Conservation (phyloP, 129 eudicot species). For the Escallonia herrerae region DNA sequence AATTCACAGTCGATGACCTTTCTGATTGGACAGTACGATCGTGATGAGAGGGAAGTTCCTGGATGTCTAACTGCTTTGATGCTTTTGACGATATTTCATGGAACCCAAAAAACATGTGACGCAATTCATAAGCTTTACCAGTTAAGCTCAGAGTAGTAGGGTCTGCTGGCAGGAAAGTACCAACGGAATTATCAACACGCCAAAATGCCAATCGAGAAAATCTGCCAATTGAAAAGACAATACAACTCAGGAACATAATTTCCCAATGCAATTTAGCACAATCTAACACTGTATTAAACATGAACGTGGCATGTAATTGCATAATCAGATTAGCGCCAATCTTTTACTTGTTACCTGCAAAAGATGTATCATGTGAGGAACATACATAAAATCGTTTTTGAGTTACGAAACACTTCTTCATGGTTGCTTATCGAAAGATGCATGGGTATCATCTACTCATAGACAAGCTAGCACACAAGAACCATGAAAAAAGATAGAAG, state of each 20-base stretch:
- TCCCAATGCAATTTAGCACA: neutral
- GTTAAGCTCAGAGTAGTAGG: conserved; percentile 40
- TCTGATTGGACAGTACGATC: conserved; percentile 37
- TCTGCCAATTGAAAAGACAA: conserved; percentile 27
- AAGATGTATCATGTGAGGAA: too few species aligned
- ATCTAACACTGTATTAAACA: too few species aligned
- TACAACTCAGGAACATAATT: neutral
- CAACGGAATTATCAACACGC: conserved; percentile 91
- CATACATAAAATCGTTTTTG: too few species aligned
- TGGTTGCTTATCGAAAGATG: too few species aligned
- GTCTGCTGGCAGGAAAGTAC: conserved; percentile 85
- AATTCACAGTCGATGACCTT: conserved; percentile 43
- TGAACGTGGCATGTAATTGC: too few species aligned
- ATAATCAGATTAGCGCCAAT: too few species aligned
- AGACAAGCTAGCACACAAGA: neutral
- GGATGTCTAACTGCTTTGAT: conserved; percentile 18
- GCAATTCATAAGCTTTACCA: conserved; percentile 73
- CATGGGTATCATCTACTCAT: too few species aligned
- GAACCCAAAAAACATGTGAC: conserved; percentile 53
- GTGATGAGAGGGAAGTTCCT: conserved; percentile 20
- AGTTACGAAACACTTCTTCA: too few species aligned
- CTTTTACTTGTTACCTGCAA: too few species aligned
- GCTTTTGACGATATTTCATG: conserved; percentile 35
- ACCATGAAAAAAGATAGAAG: neutral
- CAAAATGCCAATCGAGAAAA: conserved; percentile 56